Evolutionary conservation across 768 basidiomycete genomes (phyloP).

Genomic region (Rubroboletus pulcherrimus): DNA sequence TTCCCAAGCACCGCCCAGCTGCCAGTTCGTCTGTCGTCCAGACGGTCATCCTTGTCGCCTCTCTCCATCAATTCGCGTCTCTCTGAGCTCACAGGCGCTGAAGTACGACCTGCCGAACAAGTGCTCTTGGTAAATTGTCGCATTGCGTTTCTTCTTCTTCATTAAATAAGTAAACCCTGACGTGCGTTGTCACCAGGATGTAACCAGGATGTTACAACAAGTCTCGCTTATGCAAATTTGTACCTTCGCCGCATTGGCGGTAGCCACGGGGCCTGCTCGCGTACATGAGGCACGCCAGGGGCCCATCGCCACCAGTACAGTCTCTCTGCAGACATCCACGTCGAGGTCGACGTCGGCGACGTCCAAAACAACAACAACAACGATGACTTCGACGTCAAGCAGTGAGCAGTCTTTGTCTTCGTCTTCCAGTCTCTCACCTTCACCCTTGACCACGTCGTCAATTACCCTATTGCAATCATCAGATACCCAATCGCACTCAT

Average conservation of each 20-base stretch:
- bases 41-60: background rate
- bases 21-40: background rate
- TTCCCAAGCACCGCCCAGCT: background rate
- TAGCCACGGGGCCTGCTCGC: conserved; percentile 13
- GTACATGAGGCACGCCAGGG: conserved; percentile 24
- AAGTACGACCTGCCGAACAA: background rate
- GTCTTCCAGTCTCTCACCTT: conserved; percentile 6
- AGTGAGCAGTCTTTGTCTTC: conserved; percentile 12
- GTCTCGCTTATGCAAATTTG: conserved; percentile 1
- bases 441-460: background rate
- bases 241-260: conserved; percentile 7
- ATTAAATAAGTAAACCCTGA: background rate
- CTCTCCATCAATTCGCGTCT: background rate
- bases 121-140: background rate
- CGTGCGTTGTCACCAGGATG: background rate
- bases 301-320: conserved; percentile 10
- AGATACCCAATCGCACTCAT: background rate
- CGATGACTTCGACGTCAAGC: conserved; percentile 13
- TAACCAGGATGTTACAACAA: background rate
- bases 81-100: background rate
- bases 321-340: conserved; percentile 3
- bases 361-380: background rate
- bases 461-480: background rate
- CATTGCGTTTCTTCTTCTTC: background rate
- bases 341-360: background rate